phyloP scores from a whole-genome alignment of 2,329 filamentous ascomycete genomes.

The Aureobasidium sp. region DNA sequence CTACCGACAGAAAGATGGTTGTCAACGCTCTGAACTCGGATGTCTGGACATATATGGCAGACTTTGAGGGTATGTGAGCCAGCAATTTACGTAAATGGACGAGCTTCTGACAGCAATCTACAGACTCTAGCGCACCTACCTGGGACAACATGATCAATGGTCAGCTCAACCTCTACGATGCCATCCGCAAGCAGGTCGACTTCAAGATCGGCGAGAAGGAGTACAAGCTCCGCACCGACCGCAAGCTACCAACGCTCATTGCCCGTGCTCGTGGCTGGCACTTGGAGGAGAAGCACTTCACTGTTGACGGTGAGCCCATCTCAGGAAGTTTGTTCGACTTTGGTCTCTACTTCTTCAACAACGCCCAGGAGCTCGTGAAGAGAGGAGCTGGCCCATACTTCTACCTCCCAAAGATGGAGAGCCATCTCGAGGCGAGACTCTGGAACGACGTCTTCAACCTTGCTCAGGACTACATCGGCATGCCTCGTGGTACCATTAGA shows the following conservation, averaged over 20 bases:
- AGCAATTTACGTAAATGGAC: neutral
- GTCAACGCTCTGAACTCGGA: slow-evolving; percentile 94
- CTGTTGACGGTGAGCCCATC: slow-evolving; percentile 88
- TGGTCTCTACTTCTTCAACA: slow-evolving; percentile 98
- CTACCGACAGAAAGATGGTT: slow-evolving; percentile 98
- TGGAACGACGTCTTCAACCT: slow-evolving; percentile 99
- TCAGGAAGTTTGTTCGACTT: slow-evolving; percentile 94
- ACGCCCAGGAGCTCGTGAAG: slow-evolving; percentile 79
- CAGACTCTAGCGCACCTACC: slow-evolving; percentile 89
- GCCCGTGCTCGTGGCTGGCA: slow-evolving; percentile 96
- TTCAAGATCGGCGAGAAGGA: slow-evolving; percentile 94
- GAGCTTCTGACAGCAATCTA: neutral
- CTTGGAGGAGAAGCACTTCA: slow-evolving; percentile 96
- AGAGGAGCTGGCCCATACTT: slow-evolving; percentile 90
- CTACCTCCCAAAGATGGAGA: slow-evolving; percentile 97
- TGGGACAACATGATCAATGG: slow-evolving; percentile 99
- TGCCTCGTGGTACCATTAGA: slow-evolving; percentile 85
- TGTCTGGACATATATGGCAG: slow-evolving; percentile 99
- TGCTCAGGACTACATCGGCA: slow-evolving; percentile 84
- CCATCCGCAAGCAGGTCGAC: slow-evolving; percentile 86
- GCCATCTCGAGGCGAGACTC: slow-evolving; percentile 88
- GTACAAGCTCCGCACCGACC: slow-evolving; percentile 94
- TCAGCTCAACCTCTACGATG: slow-evolving; percentile 95
- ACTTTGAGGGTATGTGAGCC: slow-evolving; percentile 74
- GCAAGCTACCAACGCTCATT: slow-evolving; percentile 80